Evolutionary conservation across 768 basidiomycete genomes (phyloP).

Genomic region (Hygrophorus russula): DNA sequence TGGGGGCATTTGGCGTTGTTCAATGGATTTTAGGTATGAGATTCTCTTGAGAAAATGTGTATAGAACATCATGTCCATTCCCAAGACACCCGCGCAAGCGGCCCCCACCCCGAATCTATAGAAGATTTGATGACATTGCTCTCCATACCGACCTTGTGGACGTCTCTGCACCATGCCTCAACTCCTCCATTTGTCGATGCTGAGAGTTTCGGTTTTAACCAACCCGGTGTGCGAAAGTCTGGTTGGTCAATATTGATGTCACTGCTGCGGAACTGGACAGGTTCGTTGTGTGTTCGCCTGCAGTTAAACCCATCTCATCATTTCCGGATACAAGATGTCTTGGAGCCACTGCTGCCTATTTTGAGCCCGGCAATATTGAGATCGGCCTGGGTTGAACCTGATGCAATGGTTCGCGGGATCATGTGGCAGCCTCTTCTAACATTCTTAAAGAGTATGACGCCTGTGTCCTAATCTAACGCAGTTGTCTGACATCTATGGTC

Average conservation of each 20-base stretch:
- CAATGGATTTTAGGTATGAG: conserved; percentile 52
- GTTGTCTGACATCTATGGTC: background rate
- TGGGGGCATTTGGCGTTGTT: conserved; percentile 56
- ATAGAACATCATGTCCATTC: conserved; percentile 11
- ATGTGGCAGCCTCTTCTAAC: conserved; percentile 66
- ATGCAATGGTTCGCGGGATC: conserved; percentile 48
- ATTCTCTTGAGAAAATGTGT: background rate
- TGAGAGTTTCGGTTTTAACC: conserved; percentile 45
- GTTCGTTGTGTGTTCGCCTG: conserved; percentile 16
- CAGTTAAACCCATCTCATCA: background rate
- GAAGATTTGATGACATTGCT: conserved; percentile 29
- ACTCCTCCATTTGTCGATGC: conserved; percentile 29
- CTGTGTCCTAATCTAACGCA: background rate
- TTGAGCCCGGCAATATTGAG: conserved; percentile 51
- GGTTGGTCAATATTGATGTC: conserved; percentile 50
- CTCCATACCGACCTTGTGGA: conserved; percentile 48
- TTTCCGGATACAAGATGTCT: conserved; percentile 9
- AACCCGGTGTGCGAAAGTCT: conserved; percentile 63
- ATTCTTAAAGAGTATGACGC: conserved; percentile 56
- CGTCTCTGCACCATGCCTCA: conserved; percentile 35
- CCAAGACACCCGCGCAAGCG: background rate
- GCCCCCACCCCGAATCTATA: background rate
- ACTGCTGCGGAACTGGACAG: conserved; percentile 33
- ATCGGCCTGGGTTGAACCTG: conserved; percentile 62
- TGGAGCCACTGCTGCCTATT: conserved; percentile 25